These are phyloP conservation scores for Themeda triandra DNA, from an alignment of 176 grass and related monocot genomes.

Conservation along the genomic window DNA sequence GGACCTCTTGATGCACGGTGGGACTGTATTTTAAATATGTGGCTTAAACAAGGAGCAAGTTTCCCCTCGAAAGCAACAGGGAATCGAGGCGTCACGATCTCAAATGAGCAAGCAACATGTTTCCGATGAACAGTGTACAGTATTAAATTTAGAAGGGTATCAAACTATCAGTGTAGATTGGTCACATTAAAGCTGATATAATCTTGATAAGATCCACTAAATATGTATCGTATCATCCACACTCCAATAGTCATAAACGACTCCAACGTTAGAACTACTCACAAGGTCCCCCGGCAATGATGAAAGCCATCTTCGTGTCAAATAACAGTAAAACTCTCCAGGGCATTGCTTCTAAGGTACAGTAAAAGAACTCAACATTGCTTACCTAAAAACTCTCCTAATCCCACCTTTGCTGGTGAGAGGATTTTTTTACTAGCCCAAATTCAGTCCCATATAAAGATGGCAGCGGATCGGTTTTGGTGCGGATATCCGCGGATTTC, in stretches of 20 bases:
- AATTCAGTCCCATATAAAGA: no score
- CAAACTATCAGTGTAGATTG: slow-evolving; percentile 10
- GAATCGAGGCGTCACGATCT: slow-evolving; percentile 31
- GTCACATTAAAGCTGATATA: slow-evolving; percentile 1
- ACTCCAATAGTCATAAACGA: slow-evolving; percentile 18
- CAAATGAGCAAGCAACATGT: slow-evolving; percentile 22
- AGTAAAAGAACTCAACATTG: background rate
- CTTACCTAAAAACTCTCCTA: background rate
- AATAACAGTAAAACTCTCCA: background rate
- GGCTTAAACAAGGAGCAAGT: slow-evolving; percentile 20
- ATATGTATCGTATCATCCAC: background rate
- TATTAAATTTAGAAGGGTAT: slow-evolving; percentile 16
- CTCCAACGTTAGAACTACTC: slow-evolving; percentile 12
- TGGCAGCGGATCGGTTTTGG: no score
- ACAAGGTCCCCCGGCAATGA: slow-evolving; percentile 21
- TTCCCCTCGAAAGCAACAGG: slow-evolving; percentile 29
- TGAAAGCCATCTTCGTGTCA: slow-evolving; percentile 3
- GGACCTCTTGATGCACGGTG: background rate
- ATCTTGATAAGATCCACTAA: slow-evolving; percentile 17
- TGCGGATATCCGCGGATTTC: no score
- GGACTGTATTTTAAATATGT: background rate
- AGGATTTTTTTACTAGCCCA: background rate
- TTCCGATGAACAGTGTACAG: slow-evolving; percentile 6
- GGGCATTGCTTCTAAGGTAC: background rate
- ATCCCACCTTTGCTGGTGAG: no score